Percentiles rank a stretch among this genome's conserved stretches.
phyloP scores from a whole-genome alignment of 768 basidiomycete genomes.

The Calocybe indica region DNA sequence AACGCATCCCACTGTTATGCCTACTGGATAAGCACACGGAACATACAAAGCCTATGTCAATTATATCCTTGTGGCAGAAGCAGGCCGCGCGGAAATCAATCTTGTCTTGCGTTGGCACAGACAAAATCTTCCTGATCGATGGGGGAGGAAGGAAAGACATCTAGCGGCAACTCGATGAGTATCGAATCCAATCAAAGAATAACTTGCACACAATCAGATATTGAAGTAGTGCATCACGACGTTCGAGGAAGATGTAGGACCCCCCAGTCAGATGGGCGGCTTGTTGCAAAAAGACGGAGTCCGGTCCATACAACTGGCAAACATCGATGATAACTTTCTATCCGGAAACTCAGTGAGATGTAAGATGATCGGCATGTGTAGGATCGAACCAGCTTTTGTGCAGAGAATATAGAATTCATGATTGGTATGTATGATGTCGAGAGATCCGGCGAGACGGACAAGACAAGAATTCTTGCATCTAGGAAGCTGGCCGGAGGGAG shows the following conservation, averaged over 20 bases:
- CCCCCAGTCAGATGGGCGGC: conserved; percentile 94
- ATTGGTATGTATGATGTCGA: conserved; percentile 93
- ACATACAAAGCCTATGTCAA: conserved; percentile 96
- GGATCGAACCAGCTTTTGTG: conserved; percentile 78
- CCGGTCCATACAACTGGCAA: conserved; percentile 83
- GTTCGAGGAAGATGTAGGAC: conserved; percentile 81
- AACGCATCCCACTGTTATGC: conserved; percentile 23
- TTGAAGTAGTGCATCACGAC: conserved; percentile 84
- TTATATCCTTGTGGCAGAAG: conserved; percentile 96
- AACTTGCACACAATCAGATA: conserved; percentile 62
- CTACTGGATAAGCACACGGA: conserved; percentile 96
- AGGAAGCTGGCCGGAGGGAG: conserved; percentile 25
- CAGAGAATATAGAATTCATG: conserved; percentile 99
- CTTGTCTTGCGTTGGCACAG: conserved; percentile 88
- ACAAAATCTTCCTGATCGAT: conserved; percentile 67
- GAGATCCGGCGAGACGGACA: conserved; percentile 89
- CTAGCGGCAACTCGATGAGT: conserved; percentile 32
- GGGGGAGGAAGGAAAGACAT: conserved; percentile 65
- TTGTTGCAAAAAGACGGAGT: conserved; percentile 95
- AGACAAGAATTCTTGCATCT: conserved; percentile 46
- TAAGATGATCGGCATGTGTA: conserved; percentile 15
- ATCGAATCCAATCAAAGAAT: conserved; percentile 1
- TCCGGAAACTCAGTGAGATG: not conserved
- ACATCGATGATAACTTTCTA: conserved; percentile 98
- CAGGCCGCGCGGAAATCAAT: conserved; percentile 97